Evolutionary conservation across 345 rosid species (phyloP).

Genomic region (Sonneratia caseolaris): DNA sequence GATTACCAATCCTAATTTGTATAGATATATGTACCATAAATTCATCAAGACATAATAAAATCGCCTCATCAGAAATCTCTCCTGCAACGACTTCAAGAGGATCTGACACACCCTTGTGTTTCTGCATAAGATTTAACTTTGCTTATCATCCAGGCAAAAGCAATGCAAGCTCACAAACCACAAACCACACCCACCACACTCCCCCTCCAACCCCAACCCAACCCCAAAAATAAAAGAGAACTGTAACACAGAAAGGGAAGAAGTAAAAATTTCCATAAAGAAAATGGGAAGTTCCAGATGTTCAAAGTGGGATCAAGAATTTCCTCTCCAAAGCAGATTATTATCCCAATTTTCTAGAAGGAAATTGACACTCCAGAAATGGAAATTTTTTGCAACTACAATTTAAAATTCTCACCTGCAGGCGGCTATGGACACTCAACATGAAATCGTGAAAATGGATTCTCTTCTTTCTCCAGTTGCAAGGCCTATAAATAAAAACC

Average conservation of each 20-base stretch:
- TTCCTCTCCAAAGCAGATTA: background rate
- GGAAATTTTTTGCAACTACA: too few species aligned
- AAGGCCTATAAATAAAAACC: conserved; percentile 41
- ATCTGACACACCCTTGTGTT: conserved; percentile 82
- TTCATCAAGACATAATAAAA: conserved; percentile 84
- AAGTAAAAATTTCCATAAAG: background rate
- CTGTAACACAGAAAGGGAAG: background rate
- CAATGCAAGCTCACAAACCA: background rate
- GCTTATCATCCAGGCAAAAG: background rate
- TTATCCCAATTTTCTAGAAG: background rate
- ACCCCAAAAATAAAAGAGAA: too few species aligned
- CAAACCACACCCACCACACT: background rate
- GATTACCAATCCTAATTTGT: background rate
- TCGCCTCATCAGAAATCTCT: conserved; percentile 87
- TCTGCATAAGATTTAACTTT: conserved; percentile 33
- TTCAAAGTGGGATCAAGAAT: background rate
- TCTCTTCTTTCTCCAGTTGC: conserved; percentile 88
- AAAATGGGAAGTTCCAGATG: background rate
- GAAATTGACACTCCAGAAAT: background rate
- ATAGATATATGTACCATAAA: conserved; percentile 58
- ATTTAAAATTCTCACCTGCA: conserved; percentile 49
- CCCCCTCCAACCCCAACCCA: too few species aligned
- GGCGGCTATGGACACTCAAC: conserved; percentile 85
- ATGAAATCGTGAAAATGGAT: conserved; percentile 98
- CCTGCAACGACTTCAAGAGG: conserved; percentile 98